Evolutionary conservation across 164 flowering plant genomes (phyloP).

Genomic region (Cinnamomum chago): DNA sequence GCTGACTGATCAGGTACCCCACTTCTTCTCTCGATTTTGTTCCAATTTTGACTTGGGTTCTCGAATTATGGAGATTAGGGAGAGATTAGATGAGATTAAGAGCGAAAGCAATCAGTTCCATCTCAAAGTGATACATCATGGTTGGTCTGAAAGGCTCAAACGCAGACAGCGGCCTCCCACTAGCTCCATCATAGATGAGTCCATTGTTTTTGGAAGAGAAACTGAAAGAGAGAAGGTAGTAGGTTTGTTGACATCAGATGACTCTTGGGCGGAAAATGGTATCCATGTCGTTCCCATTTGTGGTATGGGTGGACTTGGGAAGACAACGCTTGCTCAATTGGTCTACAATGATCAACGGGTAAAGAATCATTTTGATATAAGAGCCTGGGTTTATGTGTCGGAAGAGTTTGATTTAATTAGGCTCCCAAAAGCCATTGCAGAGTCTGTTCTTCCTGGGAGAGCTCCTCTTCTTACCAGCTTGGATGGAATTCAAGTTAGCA

Average conservation of each 20-base stretch:
- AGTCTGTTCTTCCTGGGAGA: neutral
- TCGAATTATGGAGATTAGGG: neutral
- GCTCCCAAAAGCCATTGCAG: slow-evolving; percentile 7
- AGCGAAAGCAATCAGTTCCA: no score
- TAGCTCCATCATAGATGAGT: neutral
- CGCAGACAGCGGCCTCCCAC: neutral
- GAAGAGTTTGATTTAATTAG: neutral
- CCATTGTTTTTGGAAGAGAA: slow-evolving; percentile 8
- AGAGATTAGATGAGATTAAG: neutral
- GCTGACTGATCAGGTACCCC: no score
- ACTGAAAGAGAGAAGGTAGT: slow-evolving; percentile 5
- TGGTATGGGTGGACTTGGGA: neutral
- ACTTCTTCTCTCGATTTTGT: no score
- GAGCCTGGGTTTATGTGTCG: neutral
- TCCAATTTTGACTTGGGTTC: no score
- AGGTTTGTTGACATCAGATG: neutral
- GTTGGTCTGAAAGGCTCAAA: neutral
- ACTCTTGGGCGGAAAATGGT: neutral
- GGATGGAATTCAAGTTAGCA: neutral
- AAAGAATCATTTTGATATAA: neutral
- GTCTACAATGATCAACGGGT: neutral
- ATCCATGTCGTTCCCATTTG: neutral
- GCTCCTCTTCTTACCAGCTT: neutral
- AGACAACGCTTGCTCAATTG: neutral
- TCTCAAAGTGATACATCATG: no score